Evolutionary conservation across 2,329 filamentous ascomycete genomes (phyloP).

Genomic region (Ophiostoma perfectum): DNA sequence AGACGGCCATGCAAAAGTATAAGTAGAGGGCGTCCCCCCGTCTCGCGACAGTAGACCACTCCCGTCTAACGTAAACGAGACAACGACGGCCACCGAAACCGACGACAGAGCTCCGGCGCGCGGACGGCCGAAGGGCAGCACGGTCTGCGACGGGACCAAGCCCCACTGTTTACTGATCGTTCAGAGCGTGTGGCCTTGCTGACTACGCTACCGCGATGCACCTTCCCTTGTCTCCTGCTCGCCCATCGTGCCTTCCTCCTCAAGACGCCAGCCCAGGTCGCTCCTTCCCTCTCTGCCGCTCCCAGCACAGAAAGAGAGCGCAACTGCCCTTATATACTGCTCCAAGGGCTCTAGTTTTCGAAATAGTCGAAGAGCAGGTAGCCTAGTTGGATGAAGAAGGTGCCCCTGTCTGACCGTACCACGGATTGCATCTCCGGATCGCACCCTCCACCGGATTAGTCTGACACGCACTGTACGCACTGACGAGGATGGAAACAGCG

Average conservation of each 20-base stretch:
- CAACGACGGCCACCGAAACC: background rate
- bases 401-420: too few relatives aligned
- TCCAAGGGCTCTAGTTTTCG: background rate
- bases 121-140: too few relatives aligned
- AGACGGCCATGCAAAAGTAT: background rate
- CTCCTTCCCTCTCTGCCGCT: slow-evolving; percentile 4
- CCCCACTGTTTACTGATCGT: too few relatives aligned
- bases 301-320: background rate
- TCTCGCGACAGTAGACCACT: too few relatives aligned
- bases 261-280: background rate
- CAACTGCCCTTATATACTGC: background rate
- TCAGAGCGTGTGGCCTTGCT: background rate
- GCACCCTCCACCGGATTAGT: background rate
- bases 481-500: background rate
- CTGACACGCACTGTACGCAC: background rate
- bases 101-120: background rate
- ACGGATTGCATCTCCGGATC: background rate
- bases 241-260: background rate
- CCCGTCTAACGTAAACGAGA: background rate
- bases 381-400: slow-evolving; percentile 4
- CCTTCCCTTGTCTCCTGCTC: background rate
- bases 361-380: background rate
- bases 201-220: background rate
- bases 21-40: background rate
- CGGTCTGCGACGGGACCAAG: background rate